Conservation (phyloP, 2,329 filamentous ascomycete genomes). For the Neonectria coccinea region DNA sequence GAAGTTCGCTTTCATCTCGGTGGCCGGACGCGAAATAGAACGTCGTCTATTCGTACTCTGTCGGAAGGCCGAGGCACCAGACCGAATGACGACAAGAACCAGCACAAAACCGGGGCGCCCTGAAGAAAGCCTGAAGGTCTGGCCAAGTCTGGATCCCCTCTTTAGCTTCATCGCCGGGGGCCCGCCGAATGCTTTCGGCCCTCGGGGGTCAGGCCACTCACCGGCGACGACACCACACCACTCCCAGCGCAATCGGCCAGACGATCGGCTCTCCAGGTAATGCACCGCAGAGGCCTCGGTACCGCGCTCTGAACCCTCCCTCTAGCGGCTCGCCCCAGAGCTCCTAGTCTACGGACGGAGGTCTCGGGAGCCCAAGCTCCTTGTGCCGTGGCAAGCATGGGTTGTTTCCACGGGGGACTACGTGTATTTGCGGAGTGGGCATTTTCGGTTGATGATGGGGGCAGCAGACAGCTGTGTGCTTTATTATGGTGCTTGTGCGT, state of each 20-base stretch:
- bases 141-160: conserved; percentile 9
- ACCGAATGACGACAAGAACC: conserved; percentile 4
- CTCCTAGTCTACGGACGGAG: conserved; percentile 3
- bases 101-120: neutral
- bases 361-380: conserved; percentile 16
- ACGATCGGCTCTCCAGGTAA: conserved; percentile 13
- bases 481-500: neutral
- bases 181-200: conserved; percentile 26
- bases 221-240: conserved; percentile 35
- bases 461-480: neutral
- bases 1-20: neutral
- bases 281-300: neutral
- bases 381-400: neutral
- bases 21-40: neutral
- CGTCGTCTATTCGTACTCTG: too few species aligned
- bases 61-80: neutral
- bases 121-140: neutral
- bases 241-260: conserved; percentile 9
- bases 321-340: neutral
- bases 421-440: neutral
- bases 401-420: neutral
- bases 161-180: neutral
- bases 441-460: neutral
- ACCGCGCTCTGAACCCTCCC: neutral
- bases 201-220: conserved; percentile 27